Base-by-base conservation (phyloP, 2,329 filamentous ascomycete genomes). In the Claviceps spartinae region DNA sequence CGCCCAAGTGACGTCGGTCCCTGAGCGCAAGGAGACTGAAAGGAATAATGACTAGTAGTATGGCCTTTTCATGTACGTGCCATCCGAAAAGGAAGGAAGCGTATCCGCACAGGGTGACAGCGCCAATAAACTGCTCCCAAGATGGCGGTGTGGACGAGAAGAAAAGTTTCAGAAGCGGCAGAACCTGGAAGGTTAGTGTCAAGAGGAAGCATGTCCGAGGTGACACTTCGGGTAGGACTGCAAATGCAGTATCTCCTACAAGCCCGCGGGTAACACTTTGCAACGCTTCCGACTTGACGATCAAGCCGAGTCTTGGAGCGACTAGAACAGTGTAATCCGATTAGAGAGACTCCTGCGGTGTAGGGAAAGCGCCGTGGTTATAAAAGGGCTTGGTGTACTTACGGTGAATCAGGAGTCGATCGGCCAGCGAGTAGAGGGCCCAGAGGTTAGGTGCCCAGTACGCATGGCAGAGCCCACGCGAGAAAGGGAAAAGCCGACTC, bases 401-500 rank as follows among this genome's bases (percentile, higher is more conserved):
- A 94, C 88, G 69, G 60, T 82, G 79, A 54, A 98, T 95, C 58
- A 98, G 66, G 7, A 88, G 69, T 50, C 93, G 78, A 63, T 98
- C 93, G 2, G 78, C 72, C 65, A 97, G 95, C 0, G 93, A 96
- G 69, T 98, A 98, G 64, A 97, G 78, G 0, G 93, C 91, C 93
- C 93, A 98, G 1, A 95, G 73, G 59, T 98, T 98, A 0, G 93
- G 90, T 13, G 93, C 93, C 93, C 93, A 98, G 67, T 98, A 98
- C 1, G 93, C 93, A 71, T 98, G 93, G 65, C 91, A 97, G 4
- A 98, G 73, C 0, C 93, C 93, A 54, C 93, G 78, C 1, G 89
- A 89, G 66, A 98, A 98, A 0, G 93, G 93, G 61, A 98, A 98
- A 8, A 98, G 72, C 38, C 93, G 79, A 62, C 82, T 84, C 54